phyloP scores from a whole-genome alignment of 805 yeast species.

The Teunomyces barrocoloradensis region DNA sequence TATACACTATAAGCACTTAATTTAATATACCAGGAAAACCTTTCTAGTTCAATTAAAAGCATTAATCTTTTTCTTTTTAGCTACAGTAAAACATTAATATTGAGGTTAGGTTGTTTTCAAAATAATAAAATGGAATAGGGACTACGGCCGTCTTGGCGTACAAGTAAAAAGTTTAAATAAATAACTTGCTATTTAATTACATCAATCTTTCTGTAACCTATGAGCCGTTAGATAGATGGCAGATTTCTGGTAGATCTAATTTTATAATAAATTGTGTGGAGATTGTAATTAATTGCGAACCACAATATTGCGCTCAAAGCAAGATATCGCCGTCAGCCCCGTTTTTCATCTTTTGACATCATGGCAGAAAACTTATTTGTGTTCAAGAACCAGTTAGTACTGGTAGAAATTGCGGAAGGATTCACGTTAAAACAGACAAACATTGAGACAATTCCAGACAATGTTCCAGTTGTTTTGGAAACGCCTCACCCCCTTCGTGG shows the following conservation, averaged over 20 bases:
- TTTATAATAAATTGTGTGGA: neutral
- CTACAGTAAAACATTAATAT: neutral
- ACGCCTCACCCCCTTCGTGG: constrained; percentile 3
- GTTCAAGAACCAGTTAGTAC: constrained; percentile 1
- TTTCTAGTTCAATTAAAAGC: too few species aligned
- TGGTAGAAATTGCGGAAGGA: neutral
- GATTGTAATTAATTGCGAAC: constrained; percentile 1
- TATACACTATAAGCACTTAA: too few species aligned
- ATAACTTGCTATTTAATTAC: neutral
- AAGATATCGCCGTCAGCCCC: neutral
- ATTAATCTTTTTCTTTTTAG: neutral
- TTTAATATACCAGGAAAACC: too few species aligned
- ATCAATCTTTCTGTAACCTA: neutral
- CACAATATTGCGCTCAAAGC: neutral
- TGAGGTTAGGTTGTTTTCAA: neutral
- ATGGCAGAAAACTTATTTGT: constrained; percentile 3
- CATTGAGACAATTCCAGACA: neutral
- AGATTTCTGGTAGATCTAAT: neutral
- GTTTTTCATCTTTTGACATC: neutral
- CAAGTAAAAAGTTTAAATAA: neutral
- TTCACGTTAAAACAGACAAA: neutral
- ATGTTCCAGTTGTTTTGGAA: neutral
- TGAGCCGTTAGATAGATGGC: neutral
- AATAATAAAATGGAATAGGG: neutral
- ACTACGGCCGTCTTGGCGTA: neutral